These are phyloP conservation scores for Wickerhamiella allomyrinae DNA, from an alignment of 805 yeast genomes.

Conservation along the genomic window DNA sequence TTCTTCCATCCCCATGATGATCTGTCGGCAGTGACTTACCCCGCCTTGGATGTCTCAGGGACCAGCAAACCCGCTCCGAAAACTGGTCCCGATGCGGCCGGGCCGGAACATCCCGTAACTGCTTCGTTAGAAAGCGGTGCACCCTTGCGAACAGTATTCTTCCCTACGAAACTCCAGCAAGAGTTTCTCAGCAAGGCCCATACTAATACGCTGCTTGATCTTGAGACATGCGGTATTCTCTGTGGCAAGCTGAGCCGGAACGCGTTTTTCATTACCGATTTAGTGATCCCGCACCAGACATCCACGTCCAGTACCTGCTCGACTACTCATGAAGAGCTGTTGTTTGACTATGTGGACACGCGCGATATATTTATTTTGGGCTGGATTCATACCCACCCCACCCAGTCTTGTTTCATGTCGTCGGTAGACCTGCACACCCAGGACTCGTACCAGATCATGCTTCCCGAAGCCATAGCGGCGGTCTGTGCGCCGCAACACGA, in stretches of 20 bases:
- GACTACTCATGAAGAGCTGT: slow-evolving; percentile 43
- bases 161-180: slow-evolving; percentile 33
- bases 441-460: slow-evolving; percentile 52
- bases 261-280: slow-evolving; percentile 48
- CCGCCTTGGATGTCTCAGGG: too few species aligned
- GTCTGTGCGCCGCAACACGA: slow-evolving; percentile 43
- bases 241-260: slow-evolving; percentile 48
- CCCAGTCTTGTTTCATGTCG: slow-evolving; percentile 55
- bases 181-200: slow-evolving; percentile 35
- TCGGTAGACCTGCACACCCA: slow-evolving; percentile 58
- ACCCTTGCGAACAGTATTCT: slow-evolving; percentile 33
- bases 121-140: slow-evolving; percentile 1
- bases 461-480: slow-evolving; percentile 54
- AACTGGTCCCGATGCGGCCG: too few species aligned
- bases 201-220: slow-evolving; percentile 33
- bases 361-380: slow-evolving; percentile 50
- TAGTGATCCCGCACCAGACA: slow-evolving; percentile 49
- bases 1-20: too few species aligned
- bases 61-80: too few species aligned
- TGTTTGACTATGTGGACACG: slow-evolving; percentile 41
- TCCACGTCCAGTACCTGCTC: slow-evolving; percentile 49
- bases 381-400: slow-evolving; percentile 66
- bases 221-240: slow-evolving; percentile 55
- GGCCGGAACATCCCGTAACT: neutral
- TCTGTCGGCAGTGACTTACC: too few species aligned